Evolutionary conservation across 1,284 basidiomycete genomes (phyloP).

Genomic region (Trichosporon coremiiforme): DNA sequence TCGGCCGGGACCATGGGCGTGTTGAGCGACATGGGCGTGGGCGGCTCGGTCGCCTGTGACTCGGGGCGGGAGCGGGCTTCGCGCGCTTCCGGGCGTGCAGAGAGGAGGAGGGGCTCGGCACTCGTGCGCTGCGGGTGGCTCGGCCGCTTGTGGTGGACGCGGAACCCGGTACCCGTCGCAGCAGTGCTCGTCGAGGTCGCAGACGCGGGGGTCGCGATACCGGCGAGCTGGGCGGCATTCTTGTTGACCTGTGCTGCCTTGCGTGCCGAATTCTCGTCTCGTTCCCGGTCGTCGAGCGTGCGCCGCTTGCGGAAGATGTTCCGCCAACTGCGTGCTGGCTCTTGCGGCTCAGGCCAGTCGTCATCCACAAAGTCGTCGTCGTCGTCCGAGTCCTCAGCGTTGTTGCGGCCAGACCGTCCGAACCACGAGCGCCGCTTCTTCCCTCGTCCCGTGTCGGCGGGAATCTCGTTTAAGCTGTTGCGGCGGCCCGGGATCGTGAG

Average conservation of each 20-base stretch:
- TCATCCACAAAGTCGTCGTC: conserved; percentile 33
- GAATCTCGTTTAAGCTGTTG: conserved; percentile 46
- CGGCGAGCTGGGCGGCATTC: conserved; percentile 47
- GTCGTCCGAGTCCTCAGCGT: conserved; percentile 21
- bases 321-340: conserved; percentile 23
- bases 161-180: background rate
- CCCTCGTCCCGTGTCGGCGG: conserved; percentile 31
- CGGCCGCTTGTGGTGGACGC: conserved; percentile 16
- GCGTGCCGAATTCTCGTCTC: conserved; percentile 50
- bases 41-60: conserved; percentile 1
- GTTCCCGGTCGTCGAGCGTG: conserved; percentile 33
- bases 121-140: background rate
- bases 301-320: conserved; percentile 33
- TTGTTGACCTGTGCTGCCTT: conserved; percentile 49
- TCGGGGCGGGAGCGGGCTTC: conserved; percentile 5
- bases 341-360: conserved; percentile 39
- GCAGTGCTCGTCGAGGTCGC: background rate
- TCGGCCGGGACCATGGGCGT: background rate
- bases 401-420: background rate
- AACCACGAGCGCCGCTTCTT: conserved; percentile 29
- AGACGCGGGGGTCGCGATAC: conserved; percentile 39
- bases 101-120: background rate
- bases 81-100: background rate
- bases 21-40: conserved; percentile 2
- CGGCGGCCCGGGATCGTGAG: conserved; percentile 42